A percentile compares a stretch with the other conserved stretches of the same genome.
phyloP scores from a whole-genome alignment of 2,329 filamentous ascomycete genomes.

The Colletotrichum tanaceti region DNA sequence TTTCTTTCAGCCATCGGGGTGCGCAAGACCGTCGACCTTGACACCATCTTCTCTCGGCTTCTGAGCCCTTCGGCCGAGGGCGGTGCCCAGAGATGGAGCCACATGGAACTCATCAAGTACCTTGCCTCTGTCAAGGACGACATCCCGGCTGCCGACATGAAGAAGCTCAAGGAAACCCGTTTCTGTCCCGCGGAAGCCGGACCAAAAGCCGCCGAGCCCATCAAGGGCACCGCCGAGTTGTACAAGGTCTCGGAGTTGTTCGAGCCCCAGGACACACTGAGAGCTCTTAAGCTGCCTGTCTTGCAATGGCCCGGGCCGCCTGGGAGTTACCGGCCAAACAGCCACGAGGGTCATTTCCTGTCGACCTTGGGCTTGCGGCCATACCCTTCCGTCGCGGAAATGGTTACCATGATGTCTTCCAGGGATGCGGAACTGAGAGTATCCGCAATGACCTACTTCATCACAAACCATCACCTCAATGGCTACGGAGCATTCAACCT shows the following conservation, averaged over 20 bases:
- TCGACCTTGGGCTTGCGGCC: constrained; percentile 76
- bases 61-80: constrained; percentile 69
- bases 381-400: constrained; percentile 76
- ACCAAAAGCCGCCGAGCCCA: constrained; percentile 64
- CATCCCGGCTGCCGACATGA: constrained; percentile 85
- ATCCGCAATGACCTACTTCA: constrained; percentile 82
- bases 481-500: constrained; percentile 76
- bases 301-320: constrained; percentile 81
- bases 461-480: constrained; percentile 82
- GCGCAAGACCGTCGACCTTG: constrained; percentile 93
- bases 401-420: constrained; percentile 82
- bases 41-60: constrained; percentile 90
- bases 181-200: constrained; percentile 84
- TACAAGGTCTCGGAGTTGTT: constrained; percentile 85
- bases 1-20: constrained; percentile 86
- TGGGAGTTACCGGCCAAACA: constrained; percentile 71
- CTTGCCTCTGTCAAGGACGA: constrained; percentile 89
- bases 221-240: constrained; percentile 62
- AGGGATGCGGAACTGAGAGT: constrained; percentile 69
- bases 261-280: constrained; percentile 78
- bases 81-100: constrained; percentile 81
- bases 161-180: constrained; percentile 78
- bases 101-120: constrained; percentile 95
- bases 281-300: constrained; percentile 78
- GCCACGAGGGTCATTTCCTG: constrained; percentile 81